phyloP scores from a whole-genome alignment of 441 rosid species.

The Cnidoscolus chayamansa region DNA sequence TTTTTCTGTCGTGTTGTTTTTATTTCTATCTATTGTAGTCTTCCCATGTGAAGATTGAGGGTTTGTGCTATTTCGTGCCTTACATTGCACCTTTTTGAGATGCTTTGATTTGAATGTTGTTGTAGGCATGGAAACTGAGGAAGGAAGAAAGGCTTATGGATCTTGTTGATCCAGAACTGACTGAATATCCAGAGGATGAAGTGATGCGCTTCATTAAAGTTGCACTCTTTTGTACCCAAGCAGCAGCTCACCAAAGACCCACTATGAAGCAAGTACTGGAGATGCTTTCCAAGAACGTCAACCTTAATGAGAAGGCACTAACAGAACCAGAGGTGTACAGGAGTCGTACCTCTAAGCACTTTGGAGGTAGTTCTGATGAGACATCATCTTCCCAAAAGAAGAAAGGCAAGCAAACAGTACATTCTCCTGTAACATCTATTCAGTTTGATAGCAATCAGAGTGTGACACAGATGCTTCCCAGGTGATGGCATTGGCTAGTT shows the following conservation, averaged over 20 bases:
- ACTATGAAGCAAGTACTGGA: constrained; percentile 80
- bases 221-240: constrained; percentile 89
- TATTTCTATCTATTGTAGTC: neutral
- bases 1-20: neutral
- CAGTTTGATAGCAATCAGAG: constrained; percentile 26
- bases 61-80: neutral
- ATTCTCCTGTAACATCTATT: constrained; percentile 30
- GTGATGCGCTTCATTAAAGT: constrained; percentile 63
- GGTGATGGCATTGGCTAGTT: constrained; percentile 36
- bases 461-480: constrained; percentile 57
- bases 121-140: constrained; percentile 87
- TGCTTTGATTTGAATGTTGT: constrained; percentile 21
- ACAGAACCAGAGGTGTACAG: constrained; percentile 67
- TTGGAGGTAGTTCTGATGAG: constrained; percentile 34
- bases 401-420: constrained; percentile 41
- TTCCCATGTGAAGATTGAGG: neutral
- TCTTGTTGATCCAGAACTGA: constrained; percentile 68
- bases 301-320: constrained; percentile 58
- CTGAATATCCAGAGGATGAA: constrained; percentile 57
- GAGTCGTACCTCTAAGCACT: constrained; percentile 25
- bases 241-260: constrained; percentile 62
- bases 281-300: constrained; percentile 73
- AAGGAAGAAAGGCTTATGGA: constrained; percentile 66
- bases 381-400: constrained; percentile 47
- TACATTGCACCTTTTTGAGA: neutral